Evolutionary conservation across 257 asterid genomes (phyloP).

Genomic region (Eustoma russellianum): DNA sequence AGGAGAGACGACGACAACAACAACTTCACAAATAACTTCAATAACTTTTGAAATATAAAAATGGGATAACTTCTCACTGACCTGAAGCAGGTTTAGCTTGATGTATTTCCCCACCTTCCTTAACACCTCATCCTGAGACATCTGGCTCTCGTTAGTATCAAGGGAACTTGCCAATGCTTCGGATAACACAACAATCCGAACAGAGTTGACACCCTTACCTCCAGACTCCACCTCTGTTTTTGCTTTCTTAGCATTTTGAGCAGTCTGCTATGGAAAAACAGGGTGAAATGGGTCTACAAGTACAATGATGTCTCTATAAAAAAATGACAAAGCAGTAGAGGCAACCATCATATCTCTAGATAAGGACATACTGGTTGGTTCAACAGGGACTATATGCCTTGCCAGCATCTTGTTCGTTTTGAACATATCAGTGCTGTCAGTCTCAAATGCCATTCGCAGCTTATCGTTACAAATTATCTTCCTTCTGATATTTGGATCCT

Average conservation of each 20-base stretch:
- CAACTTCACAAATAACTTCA: no score
- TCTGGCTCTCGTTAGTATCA: constrained; percentile 42
- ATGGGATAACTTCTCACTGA: constrained; percentile 5
- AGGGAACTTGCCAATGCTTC: constrained; percentile 53
- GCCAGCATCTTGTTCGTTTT: constrained; percentile 90
- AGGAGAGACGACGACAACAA: no score
- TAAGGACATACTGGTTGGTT: constrained; percentile 42
- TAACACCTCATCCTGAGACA: constrained; percentile 48
- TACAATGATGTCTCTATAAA: no score
- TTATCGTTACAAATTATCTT: constrained; percentile 21
- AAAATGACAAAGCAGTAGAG: not conserved
- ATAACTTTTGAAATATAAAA: constrained; percentile 1
- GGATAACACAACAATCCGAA: constrained; percentile 35
- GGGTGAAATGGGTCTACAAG: not conserved
- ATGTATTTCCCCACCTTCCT: constrained; percentile 62
- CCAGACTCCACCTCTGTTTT: constrained; percentile 32
- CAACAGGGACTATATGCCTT: constrained; percentile 61
- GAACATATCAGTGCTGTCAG: constrained; percentile 30
- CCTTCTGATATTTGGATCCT: constrained; percentile 23
- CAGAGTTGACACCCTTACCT: constrained; percentile 17
- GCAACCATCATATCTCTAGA: not conserved
- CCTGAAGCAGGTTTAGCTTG: constrained; percentile 62
- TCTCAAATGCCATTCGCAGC: constrained; percentile 20
- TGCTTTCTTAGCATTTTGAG: constrained; percentile 36
- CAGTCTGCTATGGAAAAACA: constrained; percentile 31